Percentiles rank a stretch among this genome's conserved stretches.
Evolutionary conservation across 495 filamentous ascomycete genomes (phyloP).

Genomic region (Podospora pseudoanserina): DNA sequence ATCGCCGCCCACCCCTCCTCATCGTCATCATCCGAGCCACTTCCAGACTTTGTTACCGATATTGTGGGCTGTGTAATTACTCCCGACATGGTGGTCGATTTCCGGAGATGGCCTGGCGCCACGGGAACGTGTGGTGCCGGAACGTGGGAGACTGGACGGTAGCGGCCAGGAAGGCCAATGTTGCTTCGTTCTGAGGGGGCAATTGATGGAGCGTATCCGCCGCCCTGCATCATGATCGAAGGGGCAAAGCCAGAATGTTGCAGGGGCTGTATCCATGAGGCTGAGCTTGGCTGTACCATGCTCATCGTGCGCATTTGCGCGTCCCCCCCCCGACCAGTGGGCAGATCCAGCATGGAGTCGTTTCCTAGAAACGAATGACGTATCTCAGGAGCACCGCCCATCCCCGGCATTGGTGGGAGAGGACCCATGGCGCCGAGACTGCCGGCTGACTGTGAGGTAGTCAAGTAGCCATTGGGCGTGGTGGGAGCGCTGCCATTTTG

Average conservation of each 20-base stretch:
- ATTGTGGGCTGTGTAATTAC: constrained; percentile 31
- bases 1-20: constrained; percentile 81
- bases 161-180: constrained; percentile 83
- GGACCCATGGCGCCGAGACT: constrained; percentile 24
- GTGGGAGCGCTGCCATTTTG: constrained; percentile 34
- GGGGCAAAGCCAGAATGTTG: constrained; percentile 41
- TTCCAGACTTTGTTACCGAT: constrained; percentile 30
- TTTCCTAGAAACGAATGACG: constrained; percentile 45
- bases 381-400: constrained; percentile 28
- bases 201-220: constrained; percentile 60
- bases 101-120: constrained; percentile 30
- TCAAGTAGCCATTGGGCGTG: constrained; percentile 35
- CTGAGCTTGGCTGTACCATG: constrained; percentile 69
- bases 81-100: constrained; percentile 54
- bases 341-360: constrained; percentile 37
- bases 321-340: constrained; percentile 34
- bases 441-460: constrained; percentile 30
- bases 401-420: constrained; percentile 16
- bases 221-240: constrained; percentile 44
- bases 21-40: constrained; percentile 64
- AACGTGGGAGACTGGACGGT: constrained; percentile 76
- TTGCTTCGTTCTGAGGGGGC: constrained; percentile 94
- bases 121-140: constrained; percentile 26
- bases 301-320: constrained; percentile 63
- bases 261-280: constrained; percentile 46